Evolutionary conservation across 108 stramenopile species (phyloP).

Genomic region (Halocafeteria seosinensis): DNA sequence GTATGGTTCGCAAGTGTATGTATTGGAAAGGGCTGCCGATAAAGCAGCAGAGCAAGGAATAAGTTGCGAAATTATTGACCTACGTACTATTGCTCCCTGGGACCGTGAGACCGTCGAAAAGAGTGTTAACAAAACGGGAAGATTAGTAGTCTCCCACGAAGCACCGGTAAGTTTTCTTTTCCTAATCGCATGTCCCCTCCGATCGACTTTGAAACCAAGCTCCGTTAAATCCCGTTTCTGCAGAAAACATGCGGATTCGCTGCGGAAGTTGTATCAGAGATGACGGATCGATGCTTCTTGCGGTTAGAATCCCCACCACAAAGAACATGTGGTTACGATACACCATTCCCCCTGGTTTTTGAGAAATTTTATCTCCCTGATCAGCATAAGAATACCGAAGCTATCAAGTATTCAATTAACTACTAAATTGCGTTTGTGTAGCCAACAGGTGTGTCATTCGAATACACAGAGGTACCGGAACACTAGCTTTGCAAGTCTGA

Average conservation of each 20-base stretch:
- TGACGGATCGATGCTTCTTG: slow-evolving; percentile 65
- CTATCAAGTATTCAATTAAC: slow-evolving; percentile 44
- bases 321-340: slow-evolving; percentile 83
- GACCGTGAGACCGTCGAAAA: slow-evolving; percentile 53
- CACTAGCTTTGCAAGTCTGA: no score
- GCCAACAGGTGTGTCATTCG: no score
- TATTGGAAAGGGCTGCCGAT: slow-evolving; percentile 51
- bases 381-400: slow-evolving; percentile 66
- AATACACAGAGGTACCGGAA: no score
- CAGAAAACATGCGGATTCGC: slow-evolving; percentile 75
- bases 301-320: slow-evolving; percentile 71
- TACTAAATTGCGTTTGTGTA: slow-evolving; percentile 25
- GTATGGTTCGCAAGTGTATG: slow-evolving; percentile 67
- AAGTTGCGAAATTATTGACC: slow-evolving; percentile 73
- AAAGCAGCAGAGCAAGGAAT: slow-evolving; percentile 58
- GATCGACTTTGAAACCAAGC: no score
- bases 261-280: slow-evolving; percentile 61
- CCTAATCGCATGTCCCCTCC: no score
- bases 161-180: no score
- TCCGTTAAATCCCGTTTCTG: no score
- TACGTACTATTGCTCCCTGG: slow-evolving; percentile 85
- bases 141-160: slow-evolving; percentile 77
- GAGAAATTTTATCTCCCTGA: slow-evolving; percentile 79
- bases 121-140: slow-evolving; percentile 79
- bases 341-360: slow-evolving; percentile 77